These are phyloP conservation scores for Heterobasidion irregulare DNA, from an alignment of 1,284 basidiomycete species.

Conservation along the genomic window DNA sequence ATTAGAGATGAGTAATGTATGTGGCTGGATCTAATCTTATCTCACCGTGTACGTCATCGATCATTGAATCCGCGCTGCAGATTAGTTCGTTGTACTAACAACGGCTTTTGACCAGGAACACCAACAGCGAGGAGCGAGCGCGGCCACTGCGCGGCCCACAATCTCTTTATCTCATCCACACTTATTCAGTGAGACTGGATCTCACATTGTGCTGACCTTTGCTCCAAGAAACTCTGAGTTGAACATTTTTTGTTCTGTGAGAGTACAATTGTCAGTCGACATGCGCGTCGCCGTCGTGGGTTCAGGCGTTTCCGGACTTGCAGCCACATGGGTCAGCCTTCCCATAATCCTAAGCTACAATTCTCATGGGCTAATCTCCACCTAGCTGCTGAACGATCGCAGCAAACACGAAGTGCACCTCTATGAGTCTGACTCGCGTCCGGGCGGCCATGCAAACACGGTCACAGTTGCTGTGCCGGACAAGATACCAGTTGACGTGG, in stretches of 20 bases:
- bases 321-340: constrained; percentile 61
- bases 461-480: constrained; percentile 43
- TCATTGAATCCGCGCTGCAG: too few relatives aligned
- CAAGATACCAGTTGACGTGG: constrained; percentile 43
- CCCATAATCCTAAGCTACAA: not conserved
- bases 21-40: not conserved
- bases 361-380: too few relatives aligned
- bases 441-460: constrained; percentile 79
- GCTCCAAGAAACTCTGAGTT: too few relatives aligned
- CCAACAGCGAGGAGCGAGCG: too few relatives aligned
- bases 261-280: not conserved
- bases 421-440: constrained; percentile 61
- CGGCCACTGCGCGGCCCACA: too few relatives aligned
- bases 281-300: constrained; percentile 77
- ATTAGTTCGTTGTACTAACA: too few relatives aligned
- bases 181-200: too few relatives aligned
- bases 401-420: constrained; percentile 76
- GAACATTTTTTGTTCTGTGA: too few relatives aligned
- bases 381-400: constrained; percentile 61
- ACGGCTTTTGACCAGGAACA: too few relatives aligned
- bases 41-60: not conserved
- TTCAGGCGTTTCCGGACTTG: constrained; percentile 72
- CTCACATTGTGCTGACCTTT: too few relatives aligned
- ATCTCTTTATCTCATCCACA: too few relatives aligned
- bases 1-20: too few relatives aligned